A percentile compares a stretch with the other conserved stretches of the same genome.
These are phyloP conservation scores for Tetraselmis chui DNA, from an alignment of 139 green algal genomes.

Conservation along the genomic window DNA sequence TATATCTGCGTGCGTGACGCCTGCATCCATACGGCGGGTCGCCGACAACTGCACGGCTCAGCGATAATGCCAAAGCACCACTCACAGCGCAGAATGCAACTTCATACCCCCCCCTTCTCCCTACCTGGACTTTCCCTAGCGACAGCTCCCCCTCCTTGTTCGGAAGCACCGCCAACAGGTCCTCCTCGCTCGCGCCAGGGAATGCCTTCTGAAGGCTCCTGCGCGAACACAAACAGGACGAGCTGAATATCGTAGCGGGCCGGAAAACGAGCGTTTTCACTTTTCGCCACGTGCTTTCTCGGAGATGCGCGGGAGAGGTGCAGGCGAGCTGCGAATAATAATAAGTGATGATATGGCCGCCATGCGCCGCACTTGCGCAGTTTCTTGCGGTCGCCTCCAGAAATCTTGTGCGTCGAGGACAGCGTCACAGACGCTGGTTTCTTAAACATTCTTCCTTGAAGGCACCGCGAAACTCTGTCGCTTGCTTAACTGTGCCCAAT, in stretches of 20 bases:
- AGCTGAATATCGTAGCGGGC: too few species aligned
- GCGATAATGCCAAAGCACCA: neutral
- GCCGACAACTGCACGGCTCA: neutral
- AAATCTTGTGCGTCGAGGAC: neutral
- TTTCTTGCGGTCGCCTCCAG: neutral
- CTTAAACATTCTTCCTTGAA: too few species aligned
- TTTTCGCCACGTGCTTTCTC: neutral
- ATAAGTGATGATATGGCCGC: neutral
- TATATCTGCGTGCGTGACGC: slow-evolving; percentile 36
- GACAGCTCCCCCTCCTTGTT: slow-evolving; percentile 48
- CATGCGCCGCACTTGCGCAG: neutral
- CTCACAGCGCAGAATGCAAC: slow-evolving; percentile 17
- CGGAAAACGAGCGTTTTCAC: too few species aligned
- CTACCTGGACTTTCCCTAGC: slow-evolving; percentile 35
- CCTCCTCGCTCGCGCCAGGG: slow-evolving; percentile 4
- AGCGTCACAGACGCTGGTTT: neutral
- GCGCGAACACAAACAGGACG: neutral
- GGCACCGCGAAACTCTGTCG: too few species aligned
- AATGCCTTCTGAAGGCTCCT: slow-evolving; percentile 34
- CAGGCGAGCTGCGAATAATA: neutral
- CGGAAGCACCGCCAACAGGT: slow-evolving; percentile 39
- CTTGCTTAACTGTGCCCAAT: too few species aligned
- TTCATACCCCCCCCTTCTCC: slow-evolving; percentile 30
- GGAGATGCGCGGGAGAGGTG: neutral
- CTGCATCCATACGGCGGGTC: neutral